Percentiles rank a stretch among this genome's conserved stretches.
Evolutionary conservation across 148 eudicot species (phyloP).

Genomic region (Silene conica): DNA sequence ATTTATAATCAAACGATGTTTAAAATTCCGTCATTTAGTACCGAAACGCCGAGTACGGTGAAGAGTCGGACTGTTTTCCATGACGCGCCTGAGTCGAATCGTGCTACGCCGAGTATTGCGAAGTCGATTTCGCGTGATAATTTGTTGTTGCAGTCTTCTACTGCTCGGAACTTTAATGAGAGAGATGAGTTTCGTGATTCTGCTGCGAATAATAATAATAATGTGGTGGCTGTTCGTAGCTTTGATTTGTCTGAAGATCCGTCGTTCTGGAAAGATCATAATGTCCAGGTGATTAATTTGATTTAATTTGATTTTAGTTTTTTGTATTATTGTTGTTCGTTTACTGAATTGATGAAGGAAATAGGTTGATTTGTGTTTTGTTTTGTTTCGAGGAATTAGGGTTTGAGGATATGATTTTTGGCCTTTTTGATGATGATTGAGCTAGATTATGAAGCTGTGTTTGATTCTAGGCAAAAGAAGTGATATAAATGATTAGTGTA

Average conservation of each 20-base stretch:
- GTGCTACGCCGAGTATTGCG: slow-evolving; percentile 29
- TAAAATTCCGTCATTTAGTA: slow-evolving; percentile 46
- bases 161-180: slow-evolving; percentile 34
- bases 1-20: slow-evolving; percentile 13
- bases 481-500: too few species aligned
- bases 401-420: slow-evolving; percentile 14
- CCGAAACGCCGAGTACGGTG: slow-evolving; percentile 59
- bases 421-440: background rate
- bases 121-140: slow-evolving; percentile 53
- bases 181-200: slow-evolving; percentile 35
- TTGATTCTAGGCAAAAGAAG: too few species aligned
- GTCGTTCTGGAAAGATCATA: slow-evolving; percentile 91
- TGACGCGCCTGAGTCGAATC: slow-evolving; percentile 50
- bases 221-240: slow-evolving; percentile 31
- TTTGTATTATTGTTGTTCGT: background rate
- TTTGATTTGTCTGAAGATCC: slow-evolving; percentile 82
- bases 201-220: slow-evolving; percentile 8
- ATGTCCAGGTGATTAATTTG: slow-evolving; percentile 62
- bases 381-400: slow-evolving; percentile 2
- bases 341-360: background rate
- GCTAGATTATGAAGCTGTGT: background rate
- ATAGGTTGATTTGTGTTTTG: background rate
- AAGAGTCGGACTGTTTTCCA: slow-evolving; percentile 60
- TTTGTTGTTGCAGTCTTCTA: slow-evolving; percentile 37
- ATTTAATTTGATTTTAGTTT: background rate